Percentiles rank a stretch among this genome's conserved stretches.
Evolutionary conservation across 176 grass and related monocot genomes (phyloP).

Genomic region (Aegilops umbellulata): DNA sequence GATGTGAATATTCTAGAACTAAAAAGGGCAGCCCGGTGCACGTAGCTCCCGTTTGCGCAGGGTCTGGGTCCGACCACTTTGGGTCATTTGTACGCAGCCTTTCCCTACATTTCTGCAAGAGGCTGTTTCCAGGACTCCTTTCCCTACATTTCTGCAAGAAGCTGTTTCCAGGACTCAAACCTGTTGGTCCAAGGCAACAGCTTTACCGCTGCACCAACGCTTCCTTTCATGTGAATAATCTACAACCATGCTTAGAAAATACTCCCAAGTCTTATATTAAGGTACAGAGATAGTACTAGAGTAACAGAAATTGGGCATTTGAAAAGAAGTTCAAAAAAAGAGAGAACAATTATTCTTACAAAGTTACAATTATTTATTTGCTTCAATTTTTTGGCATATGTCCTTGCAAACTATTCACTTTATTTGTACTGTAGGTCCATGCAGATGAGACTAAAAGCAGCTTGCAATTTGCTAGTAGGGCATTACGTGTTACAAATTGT

Average conservation of each 20-base stretch:
- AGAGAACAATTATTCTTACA: not conserved
- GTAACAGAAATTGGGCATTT: not conserved
- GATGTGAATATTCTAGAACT: not conserved
- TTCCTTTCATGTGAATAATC: not conserved
- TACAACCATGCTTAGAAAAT: constrained; percentile 8
- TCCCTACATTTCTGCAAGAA: too few relatives aligned
- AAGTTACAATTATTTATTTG: not conserved
- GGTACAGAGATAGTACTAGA: not conserved
- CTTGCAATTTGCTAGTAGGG: constrained; percentile 88
- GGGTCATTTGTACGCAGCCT: too few relatives aligned
- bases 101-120: too few relatives aligned
- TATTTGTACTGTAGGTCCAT: constrained; percentile 58
- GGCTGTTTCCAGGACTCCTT: too few relatives aligned
- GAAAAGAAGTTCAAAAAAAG: not conserved
- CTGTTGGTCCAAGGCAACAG: too few relatives aligned
- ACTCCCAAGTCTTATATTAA: too few relatives aligned
- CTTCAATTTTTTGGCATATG: not conserved
- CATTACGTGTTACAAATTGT: constrained; percentile 88
- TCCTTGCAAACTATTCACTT: constrained; percentile 10
- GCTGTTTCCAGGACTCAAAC: too few relatives aligned
- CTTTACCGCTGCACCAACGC: too few relatives aligned
- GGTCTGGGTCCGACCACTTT: too few relatives aligned
- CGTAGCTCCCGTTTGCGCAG: too few relatives aligned
- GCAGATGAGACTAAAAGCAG: constrained; percentile 95
- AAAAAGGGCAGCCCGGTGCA: too few relatives aligned